Evolutionary conservation across 257 asterid genomes (phyloP).

Genomic region (Capsicum pubescens): DNA sequence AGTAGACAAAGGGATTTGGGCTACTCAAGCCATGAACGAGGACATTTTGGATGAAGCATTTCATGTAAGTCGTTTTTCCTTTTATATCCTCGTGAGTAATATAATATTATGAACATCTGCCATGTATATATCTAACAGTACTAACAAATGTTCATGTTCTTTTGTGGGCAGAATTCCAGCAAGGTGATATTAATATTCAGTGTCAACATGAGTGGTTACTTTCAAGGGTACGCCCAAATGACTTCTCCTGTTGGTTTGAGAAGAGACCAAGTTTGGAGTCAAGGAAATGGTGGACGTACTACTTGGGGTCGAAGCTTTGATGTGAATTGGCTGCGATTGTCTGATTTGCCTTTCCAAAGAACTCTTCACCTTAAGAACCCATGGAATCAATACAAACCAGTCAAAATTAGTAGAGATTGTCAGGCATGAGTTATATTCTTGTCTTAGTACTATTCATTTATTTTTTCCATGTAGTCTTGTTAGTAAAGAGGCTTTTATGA

Average conservation of each 20-base stretch:
- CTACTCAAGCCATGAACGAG: slow-evolving; percentile 98
- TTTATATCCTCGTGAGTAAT: slow-evolving; percentile 23
- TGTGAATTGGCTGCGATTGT: slow-evolving; percentile 82
- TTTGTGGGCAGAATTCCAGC: slow-evolving; percentile 72
- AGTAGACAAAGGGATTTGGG: slow-evolving; percentile 88
- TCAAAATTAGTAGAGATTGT: slow-evolving; percentile 96
- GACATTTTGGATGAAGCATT: slow-evolving; percentile 94
- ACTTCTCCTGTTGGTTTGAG: slow-evolving; percentile 86
- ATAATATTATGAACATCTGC: not conserved
- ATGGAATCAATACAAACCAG: slow-evolving; percentile 87
- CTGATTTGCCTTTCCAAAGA: slow-evolving; percentile 80
- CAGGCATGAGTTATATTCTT: slow-evolving; percentile 57
- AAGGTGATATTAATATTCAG: slow-evolving; percentile 95
- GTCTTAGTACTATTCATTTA: not conserved
- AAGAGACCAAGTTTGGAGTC: slow-evolving; percentile 83
- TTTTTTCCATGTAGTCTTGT: slow-evolving; percentile 11
- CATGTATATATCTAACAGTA: slow-evolving; percentile 22
- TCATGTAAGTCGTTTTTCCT: slow-evolving; percentile 62
- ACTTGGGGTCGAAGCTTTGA: slow-evolving; percentile 94
- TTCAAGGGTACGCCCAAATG: slow-evolving; percentile 99
- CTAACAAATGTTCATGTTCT: slow-evolving; percentile 18
- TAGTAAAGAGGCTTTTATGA: slow-evolving; percentile 35
- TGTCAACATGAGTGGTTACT: slow-evolving; percentile 97
- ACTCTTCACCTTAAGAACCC: slow-evolving; percentile 96
- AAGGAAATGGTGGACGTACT: slow-evolving; percentile 72